Percentiles rank a stretch among this genome's conserved stretches.
Conservation (phyloP, 495 filamentous ascomycete genomes). For the Neohortaea acidophila region DNA sequence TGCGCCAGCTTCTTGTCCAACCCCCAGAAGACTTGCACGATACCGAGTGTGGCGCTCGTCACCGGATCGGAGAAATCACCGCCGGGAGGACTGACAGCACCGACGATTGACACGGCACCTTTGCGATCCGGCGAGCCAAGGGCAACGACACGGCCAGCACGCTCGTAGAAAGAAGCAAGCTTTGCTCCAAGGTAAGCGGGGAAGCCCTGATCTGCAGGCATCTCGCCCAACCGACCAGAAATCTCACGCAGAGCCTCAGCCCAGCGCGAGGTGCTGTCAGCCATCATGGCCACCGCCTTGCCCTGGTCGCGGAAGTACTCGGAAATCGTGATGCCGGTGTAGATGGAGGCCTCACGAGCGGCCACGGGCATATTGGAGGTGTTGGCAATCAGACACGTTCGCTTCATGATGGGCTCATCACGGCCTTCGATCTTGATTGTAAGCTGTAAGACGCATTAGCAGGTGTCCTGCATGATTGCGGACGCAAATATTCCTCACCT, state of each 20-base stretch:
- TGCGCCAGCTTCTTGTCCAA: constrained; percentile 98
- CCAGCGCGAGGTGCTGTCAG: constrained; percentile 96
- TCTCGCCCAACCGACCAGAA: constrained; percentile 96
- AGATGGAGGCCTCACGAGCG: constrained; percentile 96
- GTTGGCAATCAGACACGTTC: constrained; percentile 93
- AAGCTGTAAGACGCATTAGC: constrained; percentile 36
- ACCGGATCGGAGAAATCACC: constrained; percentile 99
- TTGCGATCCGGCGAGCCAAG: constrained; percentile 76
- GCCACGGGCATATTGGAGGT: constrained; percentile 99
- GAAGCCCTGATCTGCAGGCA: constrained; percentile 99
- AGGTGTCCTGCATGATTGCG: constrained; percentile 2
- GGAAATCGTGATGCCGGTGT: constrained; percentile 94
- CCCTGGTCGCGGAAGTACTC: constrained; percentile 99
- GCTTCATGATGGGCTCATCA: constrained; percentile 99
- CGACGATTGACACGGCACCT: constrained; percentile 94
- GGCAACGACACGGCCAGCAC: constrained; percentile 71
- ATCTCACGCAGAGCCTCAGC: constrained; percentile 97
- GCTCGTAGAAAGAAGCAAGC: constrained; percentile 96
- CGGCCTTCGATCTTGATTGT: constrained; percentile 80
- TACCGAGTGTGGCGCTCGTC: constrained; percentile 83
- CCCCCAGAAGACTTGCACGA: constrained; percentile 99
- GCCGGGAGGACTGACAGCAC: constrained; percentile 89
- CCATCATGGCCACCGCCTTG: constrained; percentile 98
- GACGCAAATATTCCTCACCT: constrained; percentile 31
- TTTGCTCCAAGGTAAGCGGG: constrained; percentile 94